These are phyloP conservation scores for Halenospora varia DNA, from an alignment of 495 filamentous ascomycete genomes.

Conservation along the genomic window DNA sequence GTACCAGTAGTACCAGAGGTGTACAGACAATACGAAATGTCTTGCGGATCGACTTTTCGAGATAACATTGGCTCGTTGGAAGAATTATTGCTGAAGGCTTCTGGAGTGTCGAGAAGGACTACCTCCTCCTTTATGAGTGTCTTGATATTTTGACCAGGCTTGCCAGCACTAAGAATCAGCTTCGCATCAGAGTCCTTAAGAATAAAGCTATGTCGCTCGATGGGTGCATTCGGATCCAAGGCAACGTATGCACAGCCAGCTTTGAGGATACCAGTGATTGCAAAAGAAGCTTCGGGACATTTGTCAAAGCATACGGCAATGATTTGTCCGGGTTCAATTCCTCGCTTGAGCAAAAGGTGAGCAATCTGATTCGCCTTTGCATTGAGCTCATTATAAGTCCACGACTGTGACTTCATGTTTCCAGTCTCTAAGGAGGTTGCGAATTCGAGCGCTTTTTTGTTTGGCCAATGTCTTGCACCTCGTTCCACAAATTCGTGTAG, in stretches of 20 bases:
- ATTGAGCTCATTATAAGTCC: constrained; percentile 62
- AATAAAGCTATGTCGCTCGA: constrained; percentile 60
- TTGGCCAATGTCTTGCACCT: constrained; percentile 34
- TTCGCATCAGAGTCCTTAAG: constrained; percentile 55
- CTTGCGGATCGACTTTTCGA: constrained; percentile 33
- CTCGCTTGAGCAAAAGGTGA: constrained; percentile 39
- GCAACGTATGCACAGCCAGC: constrained; percentile 81
- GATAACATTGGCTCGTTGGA: constrained; percentile 21
- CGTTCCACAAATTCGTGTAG: constrained; percentile 63
- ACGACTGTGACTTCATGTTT: constrained; percentile 35
- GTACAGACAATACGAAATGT: constrained; percentile 70
- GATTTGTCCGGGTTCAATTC: constrained; percentile 44
- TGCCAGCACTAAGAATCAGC: constrained; percentile 42
- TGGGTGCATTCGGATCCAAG: constrained; percentile 60
- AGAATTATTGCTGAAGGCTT: constrained; percentile 25
- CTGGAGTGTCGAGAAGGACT: constrained; percentile 34
- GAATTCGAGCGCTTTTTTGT: constrained; percentile 57
- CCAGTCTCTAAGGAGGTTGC: constrained; percentile 35
- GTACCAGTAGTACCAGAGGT: constrained; percentile 80
- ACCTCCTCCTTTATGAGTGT: constrained; percentile 30
- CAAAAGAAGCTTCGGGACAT: constrained; percentile 71
- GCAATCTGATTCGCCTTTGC: constrained; percentile 57
- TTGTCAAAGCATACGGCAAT: constrained; percentile 78
- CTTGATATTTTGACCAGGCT: constrained; percentile 25
- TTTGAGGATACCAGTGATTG: constrained; percentile 77